Evolutionary conservation across 441 rosid genomes (phyloP).

Genomic region (Omphalea diandra): DNA sequence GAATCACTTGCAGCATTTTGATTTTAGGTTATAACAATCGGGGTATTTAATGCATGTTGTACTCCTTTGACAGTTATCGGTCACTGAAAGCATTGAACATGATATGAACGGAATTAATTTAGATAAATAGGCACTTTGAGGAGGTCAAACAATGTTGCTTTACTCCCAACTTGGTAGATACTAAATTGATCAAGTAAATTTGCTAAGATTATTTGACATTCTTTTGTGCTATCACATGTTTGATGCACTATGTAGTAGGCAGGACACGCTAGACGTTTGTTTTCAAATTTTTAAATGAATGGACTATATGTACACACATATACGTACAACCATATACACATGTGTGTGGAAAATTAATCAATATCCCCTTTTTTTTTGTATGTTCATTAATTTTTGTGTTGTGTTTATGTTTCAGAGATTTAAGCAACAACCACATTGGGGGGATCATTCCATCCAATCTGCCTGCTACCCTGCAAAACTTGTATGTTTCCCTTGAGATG

Average conservation of each 20-base stretch:
- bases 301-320: not conserved
- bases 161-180: not conserved
- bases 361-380: not conserved
- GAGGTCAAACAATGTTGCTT: not conserved
- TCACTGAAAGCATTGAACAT: not conserved
- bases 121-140: not conserved
- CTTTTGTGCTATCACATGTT: not conserved
- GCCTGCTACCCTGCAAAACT: conserved; percentile 64
- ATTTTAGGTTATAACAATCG: not conserved
- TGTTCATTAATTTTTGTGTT: conserved; percentile 17
- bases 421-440: conserved; percentile 89
- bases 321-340: no score
- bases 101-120: not conserved
- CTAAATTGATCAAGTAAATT: not conserved
- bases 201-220: not conserved
- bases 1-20: not conserved
- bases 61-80: not conserved
- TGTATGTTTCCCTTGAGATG: conserved; percentile 47
- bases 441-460: conserved; percentile 82
- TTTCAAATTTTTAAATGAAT: conserved; percentile 5
- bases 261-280: not conserved
- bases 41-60: not conserved
- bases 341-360: not conserved
- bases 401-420: conserved; percentile 55
- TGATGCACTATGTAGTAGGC: not conserved